A percentile compares a stretch with the other conserved stretches of the same genome.
Evolutionary conservation across 1,139 yeast genomes (phyloP).

Genomic region (Zygoascus hellenicus): DNA sequence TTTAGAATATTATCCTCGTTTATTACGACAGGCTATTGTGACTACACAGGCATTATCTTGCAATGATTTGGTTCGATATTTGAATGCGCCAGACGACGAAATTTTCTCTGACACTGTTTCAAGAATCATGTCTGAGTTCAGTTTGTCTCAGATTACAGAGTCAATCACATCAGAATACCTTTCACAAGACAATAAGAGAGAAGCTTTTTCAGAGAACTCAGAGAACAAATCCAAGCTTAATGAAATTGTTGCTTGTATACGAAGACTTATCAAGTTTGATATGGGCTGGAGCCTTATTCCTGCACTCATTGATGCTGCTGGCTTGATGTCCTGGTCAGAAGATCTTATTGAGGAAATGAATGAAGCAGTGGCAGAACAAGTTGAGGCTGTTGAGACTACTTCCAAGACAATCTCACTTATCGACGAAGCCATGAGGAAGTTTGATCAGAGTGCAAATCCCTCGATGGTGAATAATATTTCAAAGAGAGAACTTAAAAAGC

Average conservation of each 20-base stretch:
- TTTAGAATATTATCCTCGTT: slow-evolving; percentile 49
- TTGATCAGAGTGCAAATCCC: slow-evolving; percentile 16
- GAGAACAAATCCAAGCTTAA: background rate
- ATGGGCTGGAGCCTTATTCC: slow-evolving; percentile 58
- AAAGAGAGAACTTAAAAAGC: slow-evolving; percentile 24
- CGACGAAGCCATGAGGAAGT: slow-evolving; percentile 42
- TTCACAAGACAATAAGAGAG: slow-evolving; percentile 6
- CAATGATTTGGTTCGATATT: slow-evolving; percentile 55
- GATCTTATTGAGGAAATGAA: slow-evolving; percentile 39
- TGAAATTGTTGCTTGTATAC: slow-evolving; percentile 38
- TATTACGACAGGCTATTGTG: slow-evolving; percentile 74
- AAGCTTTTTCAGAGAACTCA: background rate
- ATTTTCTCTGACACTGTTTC: slow-evolving; percentile 64
- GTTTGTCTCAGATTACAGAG: slow-evolving; percentile 27
- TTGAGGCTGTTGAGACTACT: slow-evolving; percentile 46
- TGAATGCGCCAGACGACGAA: slow-evolving; percentile 50
- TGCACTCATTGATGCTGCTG: slow-evolving; percentile 66
- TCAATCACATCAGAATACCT: slow-evolving; percentile 21
- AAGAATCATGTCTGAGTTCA: slow-evolving; percentile 58
- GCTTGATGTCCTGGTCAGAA: slow-evolving; percentile 58
- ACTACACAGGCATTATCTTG: slow-evolving; percentile 69
- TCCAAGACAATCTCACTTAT: slow-evolving; percentile 52
- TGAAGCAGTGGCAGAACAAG: slow-evolving; percentile 43
- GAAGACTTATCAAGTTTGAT: slow-evolving; percentile 39
- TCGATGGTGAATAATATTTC: slow-evolving; percentile 16